phyloP scores from a whole-genome alignment of 768 basidiomycete species.

The Astraeus odoratus region DNA sequence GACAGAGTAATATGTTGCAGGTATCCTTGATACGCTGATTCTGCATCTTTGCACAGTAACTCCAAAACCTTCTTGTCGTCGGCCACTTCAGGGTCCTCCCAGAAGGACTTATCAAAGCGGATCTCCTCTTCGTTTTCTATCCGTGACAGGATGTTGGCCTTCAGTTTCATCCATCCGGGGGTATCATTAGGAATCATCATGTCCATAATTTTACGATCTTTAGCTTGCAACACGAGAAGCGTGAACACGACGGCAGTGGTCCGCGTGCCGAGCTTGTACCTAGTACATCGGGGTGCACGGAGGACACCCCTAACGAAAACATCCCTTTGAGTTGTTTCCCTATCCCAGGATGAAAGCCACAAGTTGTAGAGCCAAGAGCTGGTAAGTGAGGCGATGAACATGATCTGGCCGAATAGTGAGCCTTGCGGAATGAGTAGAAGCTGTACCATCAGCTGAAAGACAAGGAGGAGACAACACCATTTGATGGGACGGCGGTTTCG shows the following conservation, averaged over 20 bases:
- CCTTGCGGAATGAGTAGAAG: constrained; percentile 28
- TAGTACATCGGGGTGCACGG: not conserved
- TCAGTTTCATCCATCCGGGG: constrained; percentile 2
- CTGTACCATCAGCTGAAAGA: constrained; percentile 24
- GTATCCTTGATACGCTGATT: not conserved
- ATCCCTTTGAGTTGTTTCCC: constrained; percentile 14
- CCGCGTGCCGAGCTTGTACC: constrained; percentile 3
- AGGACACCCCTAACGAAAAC: constrained; percentile 20
- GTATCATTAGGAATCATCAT: constrained; percentile 7
- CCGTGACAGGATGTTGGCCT: not conserved
- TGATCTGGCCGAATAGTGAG: constrained; percentile 27
- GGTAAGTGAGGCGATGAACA: constrained; percentile 27
- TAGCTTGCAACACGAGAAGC: constrained; percentile 1
- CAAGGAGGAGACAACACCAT: constrained; percentile 21
- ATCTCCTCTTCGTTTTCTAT: not conserved
- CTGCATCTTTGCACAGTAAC: not conserved
- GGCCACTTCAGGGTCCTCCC: not conserved
- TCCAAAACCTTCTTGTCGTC: not conserved
- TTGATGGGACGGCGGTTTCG: constrained; percentile 12
- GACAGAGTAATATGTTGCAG: not conserved
- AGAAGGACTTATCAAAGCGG: not conserved
- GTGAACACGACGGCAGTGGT: constrained; percentile 4
- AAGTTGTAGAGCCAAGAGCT: constrained; percentile 29
- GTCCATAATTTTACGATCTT: not conserved
- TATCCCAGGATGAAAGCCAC: constrained; percentile 26